Base-by-base conservation (phyloP, 139 green algal species). In the Chara braunii region DNA sequence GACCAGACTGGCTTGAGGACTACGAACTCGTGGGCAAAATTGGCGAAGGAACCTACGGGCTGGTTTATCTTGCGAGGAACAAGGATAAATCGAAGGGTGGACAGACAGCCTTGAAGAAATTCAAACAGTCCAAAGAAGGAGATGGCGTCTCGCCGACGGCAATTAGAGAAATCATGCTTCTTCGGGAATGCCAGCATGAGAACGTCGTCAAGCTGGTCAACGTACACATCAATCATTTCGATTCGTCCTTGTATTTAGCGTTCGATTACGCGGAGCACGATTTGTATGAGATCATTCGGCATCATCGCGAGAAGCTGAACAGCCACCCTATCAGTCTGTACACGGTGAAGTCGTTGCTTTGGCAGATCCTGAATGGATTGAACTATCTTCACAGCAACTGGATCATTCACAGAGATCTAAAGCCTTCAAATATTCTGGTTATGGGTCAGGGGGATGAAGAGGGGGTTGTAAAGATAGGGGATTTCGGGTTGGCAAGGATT, bases 361-460 rank as follows among this genome's bases (percentile, higher is more conserved):
- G 74, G 74, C 77, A 83, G 69, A 26, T 82, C 34, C 71, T 84
- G 14, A 72, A 78, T 12, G 78, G 64, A 8, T 53, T 82, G 37
- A 48, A 82, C 43, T 84, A 78, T 43, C 65, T 84, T 12, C 78
- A 84, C 73, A 74, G 45, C 28, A 68, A 77, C n/a, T 80, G 68
- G 68, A 72, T 84, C 31, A 63, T 84, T 18, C 78, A 84, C 58
- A 40, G 78, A 1, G 78, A 84, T 48, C 43, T 84, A 29, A 84
- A 84, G 75, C 70, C 74, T 9, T 73, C 58, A 6, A 84, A 84
- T 28, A 69, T 84, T 34, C 71, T 84, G n/a, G 66, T 78, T 14
- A 79, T 68, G 57, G 57, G 70, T 22, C 58, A 75, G 31, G 73
- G 73, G 3, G 56, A 80, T 37, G 60, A 80, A 30, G 35, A 71